These are phyloP conservation scores for Kazachstania kunashirensis DNA, from an alignment of 805 yeast genomes.

Conservation along the genomic window DNA sequence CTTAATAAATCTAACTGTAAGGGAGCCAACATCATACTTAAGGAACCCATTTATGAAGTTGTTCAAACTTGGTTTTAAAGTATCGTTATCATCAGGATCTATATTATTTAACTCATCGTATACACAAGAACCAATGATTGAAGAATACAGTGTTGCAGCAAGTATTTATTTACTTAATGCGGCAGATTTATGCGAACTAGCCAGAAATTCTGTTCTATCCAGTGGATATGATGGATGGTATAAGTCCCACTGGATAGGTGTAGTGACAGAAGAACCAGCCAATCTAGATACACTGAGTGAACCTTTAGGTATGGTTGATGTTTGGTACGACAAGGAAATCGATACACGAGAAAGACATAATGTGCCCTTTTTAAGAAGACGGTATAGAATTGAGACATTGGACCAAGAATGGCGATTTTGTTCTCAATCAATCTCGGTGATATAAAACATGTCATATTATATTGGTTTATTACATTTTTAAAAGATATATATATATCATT, in stretches of 20 bases:
- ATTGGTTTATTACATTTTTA: no score
- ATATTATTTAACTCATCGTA: conserved; percentile 26
- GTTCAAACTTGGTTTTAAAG: conserved; percentile 23
- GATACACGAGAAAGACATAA: conserved; percentile 27
- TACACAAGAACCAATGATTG: conserved; percentile 27
- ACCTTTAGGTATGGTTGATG: conserved; percentile 18
- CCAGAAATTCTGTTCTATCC: conserved; percentile 23
- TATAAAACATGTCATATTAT: no score
- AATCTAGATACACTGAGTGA: conserved; percentile 10
- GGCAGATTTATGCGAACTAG: conserved; percentile 27
- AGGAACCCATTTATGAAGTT: conserved; percentile 26
- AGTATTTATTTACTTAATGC: conserved; percentile 27
- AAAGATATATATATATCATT: background rate
- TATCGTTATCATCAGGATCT: conserved; percentile 23
- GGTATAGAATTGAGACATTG: conserved; percentile 20
- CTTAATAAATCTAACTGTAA: conserved; percentile 19
- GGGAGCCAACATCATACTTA: conserved; percentile 14
- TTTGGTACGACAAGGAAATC: conserved; percentile 23
- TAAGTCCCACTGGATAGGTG: conserved; percentile 29
- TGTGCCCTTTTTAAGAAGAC: conserved; percentile 24
- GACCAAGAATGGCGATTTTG: conserved; percentile 25
- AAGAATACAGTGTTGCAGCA: conserved; percentile 30
- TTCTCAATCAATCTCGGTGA: conserved; percentile 11
- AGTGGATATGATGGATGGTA: conserved; percentile 28
- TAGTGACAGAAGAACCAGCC: conserved; percentile 7